phyloP scores from a whole-genome alignment of 306 rosid genomes.

The Castanea sativa region DNA sequence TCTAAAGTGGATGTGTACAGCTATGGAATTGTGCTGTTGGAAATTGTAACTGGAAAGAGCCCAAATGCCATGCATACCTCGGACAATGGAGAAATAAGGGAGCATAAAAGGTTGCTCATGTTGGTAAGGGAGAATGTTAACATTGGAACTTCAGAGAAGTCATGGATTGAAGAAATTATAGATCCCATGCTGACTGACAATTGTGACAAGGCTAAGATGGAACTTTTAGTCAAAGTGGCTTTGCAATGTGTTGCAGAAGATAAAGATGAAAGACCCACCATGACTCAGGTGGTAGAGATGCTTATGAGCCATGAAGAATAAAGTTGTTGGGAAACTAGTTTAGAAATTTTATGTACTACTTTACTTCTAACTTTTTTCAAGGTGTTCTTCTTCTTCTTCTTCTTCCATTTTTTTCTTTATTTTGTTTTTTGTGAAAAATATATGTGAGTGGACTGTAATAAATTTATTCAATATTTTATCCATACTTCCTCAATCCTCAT shows the following conservation, averaged over 20 bases:
- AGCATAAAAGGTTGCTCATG: slow-evolving; percentile 8
- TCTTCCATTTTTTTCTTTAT: too few species aligned
- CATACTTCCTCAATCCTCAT: too few species aligned
- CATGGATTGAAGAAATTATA: slow-evolving; percentile 14
- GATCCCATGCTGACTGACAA: slow-evolving; percentile 27
- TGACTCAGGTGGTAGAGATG: slow-evolving; percentile 29
- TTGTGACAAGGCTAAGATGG: slow-evolving; percentile 6
- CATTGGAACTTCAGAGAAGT: not conserved
- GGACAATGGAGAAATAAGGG: not conserved
- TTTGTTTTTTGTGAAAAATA: too few species aligned
- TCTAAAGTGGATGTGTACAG: too few species aligned
- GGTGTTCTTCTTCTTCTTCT: too few species aligned
- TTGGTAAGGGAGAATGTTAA: slow-evolving; percentile 17
- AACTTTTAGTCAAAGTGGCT: slow-evolving; percentile 17
- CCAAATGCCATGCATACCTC: not conserved
- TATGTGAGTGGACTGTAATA: too few species aligned
- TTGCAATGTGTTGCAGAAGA: slow-evolving; percentile 31
- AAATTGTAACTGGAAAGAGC: too few species aligned
- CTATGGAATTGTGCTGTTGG: too few species aligned
- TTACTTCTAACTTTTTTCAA: too few species aligned
- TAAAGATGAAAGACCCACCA: slow-evolving; percentile 24
- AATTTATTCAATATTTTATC: too few species aligned
- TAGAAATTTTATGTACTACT: too few species aligned
- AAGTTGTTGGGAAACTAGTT: too few species aligned
- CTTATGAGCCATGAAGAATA: not conserved